Base-by-base conservation (phyloP, 2,329 filamentous ascomycete genomes). In the Venturia asperata region DNA sequence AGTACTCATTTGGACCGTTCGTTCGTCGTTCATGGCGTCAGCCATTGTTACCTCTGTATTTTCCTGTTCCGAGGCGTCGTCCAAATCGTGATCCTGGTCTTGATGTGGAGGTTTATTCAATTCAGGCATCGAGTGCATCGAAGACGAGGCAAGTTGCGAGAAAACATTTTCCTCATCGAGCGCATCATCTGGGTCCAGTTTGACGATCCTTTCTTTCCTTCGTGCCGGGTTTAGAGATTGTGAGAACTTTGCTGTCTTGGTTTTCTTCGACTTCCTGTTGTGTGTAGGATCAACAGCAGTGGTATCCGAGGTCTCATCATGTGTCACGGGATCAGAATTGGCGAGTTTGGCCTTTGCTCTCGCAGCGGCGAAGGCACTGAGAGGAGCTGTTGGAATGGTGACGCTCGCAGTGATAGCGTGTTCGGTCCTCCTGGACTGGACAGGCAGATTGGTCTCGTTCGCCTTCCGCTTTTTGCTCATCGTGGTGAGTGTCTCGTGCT, bases 361-460 rank as follows among this genome's bases (percentile, higher is more conserved):
- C 7, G 62, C 62, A 49, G 62, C 62, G 3, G 62, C 62, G 24
- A 63, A 63, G 37, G 62, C 62, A 21, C 62, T 63, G n/a, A 63
- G 21, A 49, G 62, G 62, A 39, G 39, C 62, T 30, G 43, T 58
- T 11, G 52, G 52, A n/a, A n/a, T 37, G 19, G 52, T 37, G 15
- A 58, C 30, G 52, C 52, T 58, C 30, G 52, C 62, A 24, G 60
- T 6, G n/a, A 61, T 61, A 39, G 60, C 39, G 13, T 24, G 24
- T n/a, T 42, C 39, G 24, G 21, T 61, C 42, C 37, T 42, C 10
- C 21, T 43, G 34, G 39, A 21, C n/a, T 61, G 58, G 1, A 52
- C 27, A 15, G 43, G 62, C n/a, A 55, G 62, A 52, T 39, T 55
- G 11, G 42, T 47, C 41, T 24, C 45, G 7, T 63, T 30, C 7